phyloP scores from a whole-genome alignment of 371 early-diverging fungal genomes.

The Syncephalastrum sp. region DNA sequence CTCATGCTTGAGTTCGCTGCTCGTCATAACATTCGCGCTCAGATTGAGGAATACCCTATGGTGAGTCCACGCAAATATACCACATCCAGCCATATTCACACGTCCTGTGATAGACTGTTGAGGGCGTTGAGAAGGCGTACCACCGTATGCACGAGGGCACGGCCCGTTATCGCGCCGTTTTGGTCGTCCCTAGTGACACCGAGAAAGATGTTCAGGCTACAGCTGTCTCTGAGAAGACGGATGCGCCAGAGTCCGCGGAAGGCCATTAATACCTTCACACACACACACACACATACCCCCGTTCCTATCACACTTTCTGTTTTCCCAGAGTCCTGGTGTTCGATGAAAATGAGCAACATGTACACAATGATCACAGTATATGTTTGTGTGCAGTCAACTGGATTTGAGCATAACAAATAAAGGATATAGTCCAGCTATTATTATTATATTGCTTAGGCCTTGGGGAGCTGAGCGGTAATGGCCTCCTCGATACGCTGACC shows the following conservation, averaged over 20 bases:
- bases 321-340: too few relatives aligned
- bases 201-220: background rate
- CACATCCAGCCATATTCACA: background rate
- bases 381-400: too few relatives aligned
- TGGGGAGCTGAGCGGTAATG: slow-evolving; percentile 11
- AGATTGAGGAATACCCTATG: slow-evolving; percentile 45
- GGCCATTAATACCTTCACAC: too few relatives aligned
- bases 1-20: slow-evolving; percentile 54
- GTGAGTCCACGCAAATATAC: slow-evolving; percentile 8
- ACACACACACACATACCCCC: too few relatives aligned
- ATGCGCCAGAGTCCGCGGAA: too few relatives aligned
- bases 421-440: too few relatives aligned
- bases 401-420: too few relatives aligned
- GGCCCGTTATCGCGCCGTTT: slow-evolving; percentile 38
- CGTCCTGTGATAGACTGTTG: slow-evolving; percentile 15
- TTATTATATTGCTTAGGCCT: slow-evolving; percentile 9
- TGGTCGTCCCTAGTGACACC: slow-evolving; percentile 19
- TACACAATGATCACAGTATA: too few relatives aligned
- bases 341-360: too few relatives aligned
- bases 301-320: too few relatives aligned
- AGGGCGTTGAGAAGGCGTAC: slow-evolving; percentile 32
- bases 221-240: too few relatives aligned
- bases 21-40: slow-evolving; percentile 48
- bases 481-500: slow-evolving; percentile 63
- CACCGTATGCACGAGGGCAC: slow-evolving; percentile 24